A percentile compares a stretch with the other conserved stretches of the same genome.
Conservation (phyloP, 768 basidiomycete species). For the Boletus patriciae region DNA sequence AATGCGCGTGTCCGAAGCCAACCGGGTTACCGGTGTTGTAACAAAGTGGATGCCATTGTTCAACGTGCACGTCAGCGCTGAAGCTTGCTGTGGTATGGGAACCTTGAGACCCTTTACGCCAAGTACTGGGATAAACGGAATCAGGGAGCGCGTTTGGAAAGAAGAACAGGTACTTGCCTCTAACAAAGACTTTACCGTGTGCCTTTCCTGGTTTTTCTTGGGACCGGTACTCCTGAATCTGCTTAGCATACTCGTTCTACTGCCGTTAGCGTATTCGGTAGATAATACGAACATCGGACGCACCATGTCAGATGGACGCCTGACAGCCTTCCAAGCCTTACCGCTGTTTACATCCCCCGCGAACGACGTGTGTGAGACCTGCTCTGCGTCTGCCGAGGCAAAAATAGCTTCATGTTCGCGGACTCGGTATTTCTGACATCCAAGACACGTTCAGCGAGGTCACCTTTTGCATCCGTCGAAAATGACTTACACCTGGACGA, state of each 20-base stretch:
- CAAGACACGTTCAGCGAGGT: conserved; percentile 4
- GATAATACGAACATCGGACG: conserved; percentile 19
- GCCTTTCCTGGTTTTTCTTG: conserved; percentile 78
- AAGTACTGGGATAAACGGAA: conserved; percentile 51
- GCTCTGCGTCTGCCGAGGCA: conserved; percentile 72
- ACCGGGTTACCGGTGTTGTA: conserved; percentile 75
- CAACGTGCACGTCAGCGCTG: conserved; percentile 78
- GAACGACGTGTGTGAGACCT: conserved; percentile 64
- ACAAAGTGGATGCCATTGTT: conserved; percentile 98
- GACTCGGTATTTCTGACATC: conserved; percentile 71
- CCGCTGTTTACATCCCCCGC: conserved; percentile 84
- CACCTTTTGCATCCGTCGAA: neutral
- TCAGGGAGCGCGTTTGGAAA: neutral
- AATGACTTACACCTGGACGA: conserved; percentile 23
- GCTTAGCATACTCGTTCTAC: conserved; percentile 92
- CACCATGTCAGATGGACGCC: conserved; percentile 94
- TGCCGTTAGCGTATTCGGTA: neutral
- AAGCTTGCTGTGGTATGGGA: conserved; percentile 75
- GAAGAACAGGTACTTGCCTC: conserved; percentile 50
- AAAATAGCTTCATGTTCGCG: conserved; percentile 81
- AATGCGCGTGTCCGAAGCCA: conserved; percentile 60
- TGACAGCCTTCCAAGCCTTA: conserved; percentile 81
- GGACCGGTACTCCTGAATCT: conserved; percentile 77
- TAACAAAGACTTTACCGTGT: conserved; percentile 92
- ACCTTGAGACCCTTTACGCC: conserved; percentile 71